These are phyloP conservation scores for Annona squamosa DNA, from an alignment of 164 flowering plant species.

Conservation along the genomic window DNA sequence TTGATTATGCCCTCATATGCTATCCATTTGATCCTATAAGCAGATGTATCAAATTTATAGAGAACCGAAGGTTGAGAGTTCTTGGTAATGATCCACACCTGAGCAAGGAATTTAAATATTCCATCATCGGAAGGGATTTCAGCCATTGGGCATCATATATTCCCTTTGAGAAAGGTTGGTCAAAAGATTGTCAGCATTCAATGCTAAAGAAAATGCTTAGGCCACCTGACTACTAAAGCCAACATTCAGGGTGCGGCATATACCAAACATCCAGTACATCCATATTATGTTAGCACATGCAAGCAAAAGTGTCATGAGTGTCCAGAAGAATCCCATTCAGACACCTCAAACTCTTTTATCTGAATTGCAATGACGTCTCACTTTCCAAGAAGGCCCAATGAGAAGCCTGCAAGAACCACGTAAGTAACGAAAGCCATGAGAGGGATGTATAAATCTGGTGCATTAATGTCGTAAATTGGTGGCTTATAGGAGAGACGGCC, in stretches of 20 bases:
- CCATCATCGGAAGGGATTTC: too few relatives aligned
- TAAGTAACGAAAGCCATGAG: slow-evolving; percentile 58
- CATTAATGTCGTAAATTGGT: slow-evolving; percentile 58
- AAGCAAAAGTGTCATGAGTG: background rate
- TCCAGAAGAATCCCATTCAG: background rate
- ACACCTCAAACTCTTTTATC: background rate
- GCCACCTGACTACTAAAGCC: background rate
- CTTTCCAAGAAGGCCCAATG: slow-evolving; percentile 50
- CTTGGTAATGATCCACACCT: too few relatives aligned
- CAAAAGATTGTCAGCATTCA: background rate
- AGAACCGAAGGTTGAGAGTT: too few relatives aligned
- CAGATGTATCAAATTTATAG: too few relatives aligned
- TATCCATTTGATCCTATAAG: too few relatives aligned
- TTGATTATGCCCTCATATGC: too few relatives aligned
- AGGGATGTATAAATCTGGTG: slow-evolving; percentile 59
- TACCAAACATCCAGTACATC: background rate
- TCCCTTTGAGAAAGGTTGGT: background rate
- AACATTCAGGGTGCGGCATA: background rate
- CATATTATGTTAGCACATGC: background rate
- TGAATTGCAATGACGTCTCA: slow-evolving; percentile 17
- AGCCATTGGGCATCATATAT: too few relatives aligned
- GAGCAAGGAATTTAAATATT: too few relatives aligned
- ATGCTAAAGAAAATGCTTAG: background rate
- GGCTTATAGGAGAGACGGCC: slow-evolving; percentile 56
- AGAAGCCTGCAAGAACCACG: slow-evolving; percentile 47